Percentiles rank a stretch among this genome's conserved stretches.
Conservation (phyloP, 2,329 filamentous ascomycete species). For the Aspergillus sp. region DNA sequence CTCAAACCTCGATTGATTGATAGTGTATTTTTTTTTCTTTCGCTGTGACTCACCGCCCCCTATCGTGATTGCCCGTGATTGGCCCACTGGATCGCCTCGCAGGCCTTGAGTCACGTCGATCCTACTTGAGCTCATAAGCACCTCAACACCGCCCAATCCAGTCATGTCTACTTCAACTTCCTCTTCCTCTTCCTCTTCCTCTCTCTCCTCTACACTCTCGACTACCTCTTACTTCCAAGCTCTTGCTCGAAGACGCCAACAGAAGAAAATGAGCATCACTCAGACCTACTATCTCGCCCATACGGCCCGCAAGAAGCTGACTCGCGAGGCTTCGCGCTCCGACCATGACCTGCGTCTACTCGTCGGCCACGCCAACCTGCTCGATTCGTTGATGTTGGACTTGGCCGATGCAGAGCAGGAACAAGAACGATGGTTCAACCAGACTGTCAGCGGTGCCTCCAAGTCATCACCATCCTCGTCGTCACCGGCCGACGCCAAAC, state of each 20-base stretch:
- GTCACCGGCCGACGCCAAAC: conserved; percentile 50
- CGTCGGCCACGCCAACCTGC: conserved; percentile 95
- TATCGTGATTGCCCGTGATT: conserved; percentile 15
- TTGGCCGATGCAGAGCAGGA: conserved; percentile 90
- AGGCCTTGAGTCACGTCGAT: conserved; percentile 19
- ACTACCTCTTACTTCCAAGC: conserved; percentile 36
- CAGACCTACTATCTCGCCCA: conserved; percentile 98
- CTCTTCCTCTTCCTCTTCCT: conserved; percentile 13
- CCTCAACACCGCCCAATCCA: conserved; percentile 8
- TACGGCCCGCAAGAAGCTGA: conserved; percentile 93
- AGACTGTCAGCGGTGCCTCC: conserved; percentile 71
- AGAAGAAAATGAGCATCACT: conserved; percentile 93
- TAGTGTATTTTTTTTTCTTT: too few relatives aligned
- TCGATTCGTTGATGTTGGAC: conserved; percentile 86
- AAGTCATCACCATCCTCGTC: conserved; percentile 26
- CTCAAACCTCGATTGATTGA: too few relatives aligned
- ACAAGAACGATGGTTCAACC: conserved; percentile 97
- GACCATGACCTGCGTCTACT: conserved; percentile 94
- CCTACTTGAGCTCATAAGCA: conserved; percentile 5
- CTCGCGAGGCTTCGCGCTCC: conserved; percentile 75
- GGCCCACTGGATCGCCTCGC: conserved; percentile 13
- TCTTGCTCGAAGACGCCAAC: conserved; percentile 34
- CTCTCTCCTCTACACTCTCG: conserved; percentile 16
- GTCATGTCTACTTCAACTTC: conserved; percentile 18
- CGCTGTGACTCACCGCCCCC: conserved; percentile 19